Evolutionary conservation across 2,329 filamentous ascomycete species (phyloP), one percentile per base, ranked within the genome.

Genomic region (Talaromyces sp.): DNA sequence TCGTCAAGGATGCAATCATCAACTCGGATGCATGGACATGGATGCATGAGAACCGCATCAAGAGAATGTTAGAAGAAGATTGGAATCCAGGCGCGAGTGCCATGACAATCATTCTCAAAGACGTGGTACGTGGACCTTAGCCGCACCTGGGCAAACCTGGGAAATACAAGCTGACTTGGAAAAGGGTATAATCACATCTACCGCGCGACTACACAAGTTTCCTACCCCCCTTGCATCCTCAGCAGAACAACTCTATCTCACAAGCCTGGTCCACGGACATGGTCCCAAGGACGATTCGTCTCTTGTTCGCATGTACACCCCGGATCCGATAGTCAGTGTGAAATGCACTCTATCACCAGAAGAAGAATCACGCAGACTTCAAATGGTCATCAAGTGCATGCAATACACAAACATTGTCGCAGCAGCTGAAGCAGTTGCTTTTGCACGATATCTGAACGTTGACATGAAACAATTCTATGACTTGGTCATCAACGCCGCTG

Each of bases 211-310:
- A 41, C 72, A 76, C 56, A 75, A 77, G 28, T 88, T 87, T 68
- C 80, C 84, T 0, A 80, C 80, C 1, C 84, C 84, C 0, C 80
- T 89, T 66, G 82, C 81, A 57, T 80, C 79, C 37, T 77, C 80
- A 0, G 85, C 86, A 10, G 86, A 89, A 71, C 84, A 88, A 69
- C 78, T 82, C 28, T 88, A 87, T 67, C 80, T 87, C 57, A 72
- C 81, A 28, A 84, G 80, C 13, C 70, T 88, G 7, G 76, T 81
- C 22, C 80, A 81, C 40, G 86, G 85, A 9, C 84, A 77, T 62
- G 77, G 80, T 0, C 66, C 75, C 11, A 73, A 81, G 53, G 82
- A 84, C 62, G 82, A 84, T 62, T 80, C 81, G 1, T 77, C 79
- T 11, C 74, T 84, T 64, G 80, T 84, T 15, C 80, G 81, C 54